Percentiles rank a stretch among this genome's conserved stretches.
Evolutionary conservation across 2,329 filamentous ascomycete genomes (phyloP).

Genomic region (Fusarium poae): DNA sequence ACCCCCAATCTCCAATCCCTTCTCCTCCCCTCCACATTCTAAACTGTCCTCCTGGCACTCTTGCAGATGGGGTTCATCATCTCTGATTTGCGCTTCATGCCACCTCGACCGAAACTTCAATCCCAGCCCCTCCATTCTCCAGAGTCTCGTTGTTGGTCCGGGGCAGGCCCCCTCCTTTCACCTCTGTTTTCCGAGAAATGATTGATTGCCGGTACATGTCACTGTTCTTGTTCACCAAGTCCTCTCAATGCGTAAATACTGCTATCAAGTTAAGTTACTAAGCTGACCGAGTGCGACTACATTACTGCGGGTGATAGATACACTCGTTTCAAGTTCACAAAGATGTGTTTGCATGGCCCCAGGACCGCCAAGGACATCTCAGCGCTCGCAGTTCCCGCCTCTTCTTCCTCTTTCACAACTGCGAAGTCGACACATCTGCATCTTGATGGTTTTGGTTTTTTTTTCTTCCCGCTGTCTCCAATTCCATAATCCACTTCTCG

Average conservation of each 20-base stretch:
- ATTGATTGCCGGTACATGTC: neutral
- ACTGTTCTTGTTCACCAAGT: neutral
- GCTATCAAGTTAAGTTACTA: neutral
- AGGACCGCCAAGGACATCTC: neutral
- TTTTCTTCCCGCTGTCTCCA: constrained; percentile 9
- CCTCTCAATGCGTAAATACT: neutral
- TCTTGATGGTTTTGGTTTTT: constrained; percentile 8
- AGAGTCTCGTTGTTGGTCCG: constrained; percentile 5
- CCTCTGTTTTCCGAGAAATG: neutral
- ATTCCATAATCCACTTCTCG: constrained; percentile 14
- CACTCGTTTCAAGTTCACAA: constrained; percentile 1
- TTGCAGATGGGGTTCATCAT: constrained; percentile 9
- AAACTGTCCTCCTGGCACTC: constrained; percentile 1
- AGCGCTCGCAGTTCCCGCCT: neutral
- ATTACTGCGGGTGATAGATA: neutral
- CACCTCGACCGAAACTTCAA: neutral
- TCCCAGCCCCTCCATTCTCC: neutral
- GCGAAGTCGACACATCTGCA: constrained; percentile 1
- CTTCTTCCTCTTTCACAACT: constrained; percentile 1
- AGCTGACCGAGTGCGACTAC: neutral
- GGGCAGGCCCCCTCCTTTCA: neutral
- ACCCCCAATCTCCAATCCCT: neutral
- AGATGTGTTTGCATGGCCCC: constrained; percentile 4
- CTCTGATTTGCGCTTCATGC: constrained; percentile 9
- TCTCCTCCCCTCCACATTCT: constrained; percentile 24